Percentiles rank a stretch among this genome's conserved stretches.
These are phyloP conservation scores for Gynandropsis gynandra DNA, from an alignment of 345 rosid species.

Conservation along the genomic window DNA sequence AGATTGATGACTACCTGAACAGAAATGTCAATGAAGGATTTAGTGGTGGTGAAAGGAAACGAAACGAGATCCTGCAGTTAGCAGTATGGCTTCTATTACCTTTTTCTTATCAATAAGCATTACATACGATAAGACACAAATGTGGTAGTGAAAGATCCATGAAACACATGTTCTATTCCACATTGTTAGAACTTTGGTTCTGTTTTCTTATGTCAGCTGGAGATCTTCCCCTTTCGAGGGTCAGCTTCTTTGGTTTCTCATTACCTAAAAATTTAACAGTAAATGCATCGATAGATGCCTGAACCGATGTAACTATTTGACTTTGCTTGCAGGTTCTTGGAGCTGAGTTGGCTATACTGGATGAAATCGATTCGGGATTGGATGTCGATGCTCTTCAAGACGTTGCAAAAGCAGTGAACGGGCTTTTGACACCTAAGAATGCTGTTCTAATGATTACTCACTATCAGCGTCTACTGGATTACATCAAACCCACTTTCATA, in stretches of 20 bases:
- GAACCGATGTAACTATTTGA: background rate
- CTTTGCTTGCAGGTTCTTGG: constrained; percentile 61
- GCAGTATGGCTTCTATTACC: constrained; percentile 44
- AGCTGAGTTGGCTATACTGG: constrained; percentile 83
- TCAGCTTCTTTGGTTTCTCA: background rate
- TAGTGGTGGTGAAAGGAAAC: constrained; percentile 97
- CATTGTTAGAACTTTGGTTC: background rate
- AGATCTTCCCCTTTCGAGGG: background rate
- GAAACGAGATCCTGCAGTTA: constrained; percentile 89
- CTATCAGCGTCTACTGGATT: constrained; percentile 70
- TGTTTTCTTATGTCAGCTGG: background rate
- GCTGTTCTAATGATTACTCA: constrained; percentile 92
- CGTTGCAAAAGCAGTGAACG: constrained; percentile 91
- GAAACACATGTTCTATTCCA: no score
- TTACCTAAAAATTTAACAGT: background rate
- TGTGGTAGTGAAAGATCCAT: background rate
- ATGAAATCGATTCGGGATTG: constrained; percentile 96
- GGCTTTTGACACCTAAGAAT: constrained; percentile 70
- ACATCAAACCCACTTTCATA: constrained; percentile 67
- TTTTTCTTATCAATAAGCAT: constrained; percentile 9
- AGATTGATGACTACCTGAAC: constrained; percentile 66
- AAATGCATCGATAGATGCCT: background rate
- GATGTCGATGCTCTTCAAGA: constrained; percentile 91
- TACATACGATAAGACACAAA: constrained; percentile 7
- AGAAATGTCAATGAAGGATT: constrained; percentile 99